Conservation (phyloP, 148 eudicot genomes). For the Chenopodium formosanum region DNA sequence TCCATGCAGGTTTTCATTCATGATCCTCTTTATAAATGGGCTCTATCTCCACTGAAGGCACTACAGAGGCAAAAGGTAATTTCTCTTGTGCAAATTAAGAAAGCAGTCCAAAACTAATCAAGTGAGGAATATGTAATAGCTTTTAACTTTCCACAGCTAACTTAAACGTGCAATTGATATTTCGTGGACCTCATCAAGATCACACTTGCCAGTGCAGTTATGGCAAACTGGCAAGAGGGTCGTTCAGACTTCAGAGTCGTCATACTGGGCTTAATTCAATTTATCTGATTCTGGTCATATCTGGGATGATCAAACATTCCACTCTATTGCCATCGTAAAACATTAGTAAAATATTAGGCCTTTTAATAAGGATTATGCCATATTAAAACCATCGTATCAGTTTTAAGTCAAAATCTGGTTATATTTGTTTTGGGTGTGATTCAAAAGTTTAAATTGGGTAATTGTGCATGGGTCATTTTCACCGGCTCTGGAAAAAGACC, state of each 20-base stretch:
- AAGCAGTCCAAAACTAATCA: background rate
- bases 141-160: background rate
- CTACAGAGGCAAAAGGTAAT: conserved; percentile 90
- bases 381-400: background rate
- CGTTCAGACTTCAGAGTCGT: background rate
- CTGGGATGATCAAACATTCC: background rate
- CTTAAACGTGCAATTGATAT: background rate
- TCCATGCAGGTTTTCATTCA: conserved; percentile 89
- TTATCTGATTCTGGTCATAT: background rate
- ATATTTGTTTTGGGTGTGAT: background rate
- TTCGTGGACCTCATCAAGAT: background rate
- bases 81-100: conserved; percentile 9
- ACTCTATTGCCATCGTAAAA: too few species aligned
- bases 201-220: background rate
- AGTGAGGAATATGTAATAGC: background rate
- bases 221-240: background rate
- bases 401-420: background rate
- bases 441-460: background rate
- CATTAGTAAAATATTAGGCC: background rate
- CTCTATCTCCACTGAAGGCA: conserved; percentile 94
- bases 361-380: background rate
- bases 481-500: background rate
- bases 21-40: conserved; percentile 98
- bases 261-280: background rate
- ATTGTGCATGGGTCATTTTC: background rate